Evolutionary conservation across 768 basidiomycete species (phyloP), one percentile per base, ranked within the genome.

Genomic region (Leccinum obscurum): DNA sequence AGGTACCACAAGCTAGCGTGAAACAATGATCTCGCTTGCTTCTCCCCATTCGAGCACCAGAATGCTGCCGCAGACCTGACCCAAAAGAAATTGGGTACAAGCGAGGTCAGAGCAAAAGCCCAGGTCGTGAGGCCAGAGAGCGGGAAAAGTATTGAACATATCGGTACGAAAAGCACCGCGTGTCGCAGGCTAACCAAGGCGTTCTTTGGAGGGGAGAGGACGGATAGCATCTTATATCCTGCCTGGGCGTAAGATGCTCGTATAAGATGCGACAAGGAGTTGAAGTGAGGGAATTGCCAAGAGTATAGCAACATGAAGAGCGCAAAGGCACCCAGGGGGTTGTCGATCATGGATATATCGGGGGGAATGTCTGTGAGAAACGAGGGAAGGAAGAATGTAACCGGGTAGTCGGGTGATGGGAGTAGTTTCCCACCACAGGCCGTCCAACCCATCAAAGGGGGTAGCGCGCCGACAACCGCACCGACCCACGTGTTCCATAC

Each of bases 211-310:
- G 95, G 92, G 34, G 86, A 80, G 53, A 91, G 77, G 58, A 94
- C 89, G 34, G 88, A 86, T 11, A 98, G 83, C 97, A 99, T 99
- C 55, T 83, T 83, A 72, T 95, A 99, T 17, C 95, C 95, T 20
- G 90, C 93, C 70, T 93, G 87, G 4, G 97, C 93, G 74, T 99
- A 99, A 20, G 89, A 89, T 10, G 83, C 85, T 39, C 95, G 86
- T 9, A 95, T 83, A 54, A 95, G 79, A 74, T 97, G 85, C 8
- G 95, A 88, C n/a, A 99, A 80, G 1, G 93, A 75, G 74, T 95
- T 98, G 79, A 99, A 98, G 74, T 99, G 96, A 37, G 96, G 95
- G 77, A 98, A 98, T 71, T 99, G 97, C 96, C 96, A 99, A 62
- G 90, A 90, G 78, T 88, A 99, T 9, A 97, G 82, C 52, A 98